Percentiles rank a stretch among this genome's conserved stretches.
phyloP scores from a whole-genome alignment of 2,329 filamentous ascomycete genomes.

The Fusarium tupiense region DNA sequence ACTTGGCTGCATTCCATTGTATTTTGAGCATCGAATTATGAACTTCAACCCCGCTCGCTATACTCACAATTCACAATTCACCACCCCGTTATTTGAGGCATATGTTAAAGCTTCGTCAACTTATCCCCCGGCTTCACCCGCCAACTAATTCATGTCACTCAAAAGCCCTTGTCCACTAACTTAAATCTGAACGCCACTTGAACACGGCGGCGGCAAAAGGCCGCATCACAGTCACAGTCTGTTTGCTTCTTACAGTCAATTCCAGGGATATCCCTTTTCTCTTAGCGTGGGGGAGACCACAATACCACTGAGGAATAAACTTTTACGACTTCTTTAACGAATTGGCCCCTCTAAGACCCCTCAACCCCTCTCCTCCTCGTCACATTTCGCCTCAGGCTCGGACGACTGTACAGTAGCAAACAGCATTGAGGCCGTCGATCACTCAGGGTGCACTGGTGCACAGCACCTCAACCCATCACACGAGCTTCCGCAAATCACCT shows the following conservation, averaged over 20 bases:
- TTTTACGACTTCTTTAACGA: conserved; percentile 6
- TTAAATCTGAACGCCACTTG: conserved; percentile 6
- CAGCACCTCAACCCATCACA: conserved; percentile 65
- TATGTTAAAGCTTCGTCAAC: conserved; percentile 10
- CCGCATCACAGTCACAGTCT: not conserved
- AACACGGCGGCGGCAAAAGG: not conserved
- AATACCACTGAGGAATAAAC: conserved; percentile 5
- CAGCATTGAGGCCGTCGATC: conserved; percentile 27
- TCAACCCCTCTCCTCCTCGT: conserved; percentile 24
- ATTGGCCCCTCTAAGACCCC: conserved; percentile 25
- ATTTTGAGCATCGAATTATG: not conserved
- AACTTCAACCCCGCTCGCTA: not conserved
- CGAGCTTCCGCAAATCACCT: conserved; percentile 60
- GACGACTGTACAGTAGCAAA: not conserved
- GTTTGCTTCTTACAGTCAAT: not conserved
- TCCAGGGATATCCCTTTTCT: conserved; percentile 30
- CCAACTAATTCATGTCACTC: not conserved
- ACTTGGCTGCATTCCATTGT: not conserved
- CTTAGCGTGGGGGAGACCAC: conserved; percentile 17
- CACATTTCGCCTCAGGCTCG: conserved; percentile 2
- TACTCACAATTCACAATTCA: not conserved
- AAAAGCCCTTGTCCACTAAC: conserved; percentile 11
- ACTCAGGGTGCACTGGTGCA: conserved; percentile 31
- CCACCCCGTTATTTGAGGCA: conserved; percentile 4
- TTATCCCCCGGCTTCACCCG: conserved; percentile 5